Evolutionary conservation across 202 grass and related monocot species (phyloP).

Genomic region (Eragrostis tef): DNA sequence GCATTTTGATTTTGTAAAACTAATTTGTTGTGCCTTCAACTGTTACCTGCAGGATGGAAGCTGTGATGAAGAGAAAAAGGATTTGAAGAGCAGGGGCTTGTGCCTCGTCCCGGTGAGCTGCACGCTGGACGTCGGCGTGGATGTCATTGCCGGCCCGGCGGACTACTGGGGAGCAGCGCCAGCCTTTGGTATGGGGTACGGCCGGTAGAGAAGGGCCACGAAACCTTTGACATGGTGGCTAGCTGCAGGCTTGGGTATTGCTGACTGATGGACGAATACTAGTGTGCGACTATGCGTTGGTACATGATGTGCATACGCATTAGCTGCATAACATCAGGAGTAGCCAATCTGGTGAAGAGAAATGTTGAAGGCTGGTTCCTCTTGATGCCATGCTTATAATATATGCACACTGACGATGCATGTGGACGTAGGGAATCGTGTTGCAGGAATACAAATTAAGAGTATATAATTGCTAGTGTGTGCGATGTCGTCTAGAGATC

Average conservation of each 20-base stretch:
- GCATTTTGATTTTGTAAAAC: neutral
- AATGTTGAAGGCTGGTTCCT: conserved; percentile 69
- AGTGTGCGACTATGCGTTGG: neutral
- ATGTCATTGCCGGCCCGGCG: conserved; percentile 52
- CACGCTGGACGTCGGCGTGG: conserved; percentile 61
- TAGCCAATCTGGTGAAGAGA: conserved; percentile 60
- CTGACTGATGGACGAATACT: neutral
- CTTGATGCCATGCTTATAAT: conserved; percentile 69
- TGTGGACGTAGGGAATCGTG: neutral
- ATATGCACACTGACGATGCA: conserved; percentile 3
- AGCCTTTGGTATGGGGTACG: conserved; percentile 57
- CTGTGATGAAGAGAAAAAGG: conserved; percentile 54
- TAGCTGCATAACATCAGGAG: conserved; percentile 66
- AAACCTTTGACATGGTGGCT: neutral
- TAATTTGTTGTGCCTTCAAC: neutral
- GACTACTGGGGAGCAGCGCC: conserved; percentile 75
- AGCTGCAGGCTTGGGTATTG: neutral
- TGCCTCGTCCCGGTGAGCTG: conserved; percentile 87
- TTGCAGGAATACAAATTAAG: neutral
- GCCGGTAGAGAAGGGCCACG: conserved; percentile 32
- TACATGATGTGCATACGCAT: conserved; percentile 7
- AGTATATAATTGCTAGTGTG: conserved; percentile 34
- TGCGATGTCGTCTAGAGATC: conserved; percentile 37
- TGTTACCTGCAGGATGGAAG: conserved; percentile 38
- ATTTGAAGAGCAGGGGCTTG: conserved; percentile 78